Evolutionary conservation across 768 basidiomycete species (phyloP), one percentile per base, ranked within the genome.

Genomic region (Amanita rubescens): DNA sequence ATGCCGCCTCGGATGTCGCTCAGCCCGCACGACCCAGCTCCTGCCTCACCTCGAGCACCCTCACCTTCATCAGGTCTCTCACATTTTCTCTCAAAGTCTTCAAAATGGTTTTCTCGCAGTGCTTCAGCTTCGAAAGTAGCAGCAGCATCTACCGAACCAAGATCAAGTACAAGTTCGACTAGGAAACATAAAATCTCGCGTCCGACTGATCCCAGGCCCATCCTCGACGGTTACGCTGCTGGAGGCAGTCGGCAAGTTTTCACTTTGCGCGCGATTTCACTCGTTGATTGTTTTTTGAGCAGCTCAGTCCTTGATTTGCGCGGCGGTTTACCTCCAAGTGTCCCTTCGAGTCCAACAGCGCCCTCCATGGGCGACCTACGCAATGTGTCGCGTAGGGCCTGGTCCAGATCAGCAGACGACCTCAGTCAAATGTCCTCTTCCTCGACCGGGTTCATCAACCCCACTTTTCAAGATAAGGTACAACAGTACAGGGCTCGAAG

Each of bases 371-470:
- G 86, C 3, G 87, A 90, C 66, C 74, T 90, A 46, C 80, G 85
- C 43, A 70, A 66, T 46, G 80, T 87, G 9, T 85, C 87, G 0
- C 77, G 81, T 60, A 85, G 80, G 63, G 77, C 76, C 14, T 91
- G 89, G 89, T 89, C 87, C 20, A 82, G 74, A 63, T 90, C 87
- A 5, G 87, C 81, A 20, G 89, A 91, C 63, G 89, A 92, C 64
- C 75, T 91, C 47, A 77, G 79, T 60, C 81, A 78, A 63, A 67
- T 82, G 46, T 72, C 74, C 0, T 59, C 68, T 0, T 51, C 43
- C 57, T 60, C 22, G 65, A 70, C 53, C 64, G n/a, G n/a, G n/a
- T 70, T 54, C 64, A 72, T 12, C 71, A 50, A 39, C 25, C 59
- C 74, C 5, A 71, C 74, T 17, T 78, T 87, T 58, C 81, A 86